phyloP scores from a whole-genome alignment of 495 filamentous ascomycete genomes.

The Astrocystis sublimbata region DNA sequence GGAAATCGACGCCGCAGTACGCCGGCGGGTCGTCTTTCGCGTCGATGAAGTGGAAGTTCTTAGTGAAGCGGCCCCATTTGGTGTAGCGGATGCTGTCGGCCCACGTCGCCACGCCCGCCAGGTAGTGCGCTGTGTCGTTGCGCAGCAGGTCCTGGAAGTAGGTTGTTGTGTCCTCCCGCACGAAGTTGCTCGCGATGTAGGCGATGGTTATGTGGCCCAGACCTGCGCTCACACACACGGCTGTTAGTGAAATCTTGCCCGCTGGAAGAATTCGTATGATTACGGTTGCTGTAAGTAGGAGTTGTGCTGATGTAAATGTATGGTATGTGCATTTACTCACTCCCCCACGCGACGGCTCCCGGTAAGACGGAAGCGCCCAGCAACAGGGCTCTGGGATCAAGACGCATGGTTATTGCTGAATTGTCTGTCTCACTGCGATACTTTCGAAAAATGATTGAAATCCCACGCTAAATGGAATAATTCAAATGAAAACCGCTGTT shows the following conservation, averaged over 20 bases:
- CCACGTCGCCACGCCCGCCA: constrained; percentile 64
- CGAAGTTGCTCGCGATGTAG: constrained; percentile 51
- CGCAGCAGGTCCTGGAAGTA: constrained; percentile 46
- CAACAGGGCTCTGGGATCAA: constrained; percentile 22
- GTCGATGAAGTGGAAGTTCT: constrained; percentile 72
- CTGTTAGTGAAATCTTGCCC: constrained; percentile 14
- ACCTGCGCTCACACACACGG: constrained; percentile 28
- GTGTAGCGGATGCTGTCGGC: constrained; percentile 63
- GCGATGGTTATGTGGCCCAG: constrained; percentile 64
- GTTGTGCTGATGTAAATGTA: too few relatives aligned
- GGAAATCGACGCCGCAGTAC: constrained; percentile 59
- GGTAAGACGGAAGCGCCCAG: constrained; percentile 31
- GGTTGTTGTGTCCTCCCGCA: constrained; percentile 38
- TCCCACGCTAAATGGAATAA: neutral
- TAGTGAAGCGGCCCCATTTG: constrained; percentile 55
- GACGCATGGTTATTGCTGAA: constrained; percentile 27
- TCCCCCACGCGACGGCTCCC: constrained; percentile 39
- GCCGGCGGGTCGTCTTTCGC: constrained; percentile 63
- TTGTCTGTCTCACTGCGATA: neutral
- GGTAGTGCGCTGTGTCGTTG: constrained; percentile 52
- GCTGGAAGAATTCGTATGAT: neutral
- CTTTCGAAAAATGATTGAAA: neutral
- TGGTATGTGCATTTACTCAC: too few relatives aligned
- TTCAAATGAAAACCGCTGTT: too few relatives aligned
- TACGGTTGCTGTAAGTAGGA: too few relatives aligned